Evolutionary conservation across 1,284 basidiomycete genomes (phyloP).

Genomic region (Microbotryum silenes-acaulis): DNA sequence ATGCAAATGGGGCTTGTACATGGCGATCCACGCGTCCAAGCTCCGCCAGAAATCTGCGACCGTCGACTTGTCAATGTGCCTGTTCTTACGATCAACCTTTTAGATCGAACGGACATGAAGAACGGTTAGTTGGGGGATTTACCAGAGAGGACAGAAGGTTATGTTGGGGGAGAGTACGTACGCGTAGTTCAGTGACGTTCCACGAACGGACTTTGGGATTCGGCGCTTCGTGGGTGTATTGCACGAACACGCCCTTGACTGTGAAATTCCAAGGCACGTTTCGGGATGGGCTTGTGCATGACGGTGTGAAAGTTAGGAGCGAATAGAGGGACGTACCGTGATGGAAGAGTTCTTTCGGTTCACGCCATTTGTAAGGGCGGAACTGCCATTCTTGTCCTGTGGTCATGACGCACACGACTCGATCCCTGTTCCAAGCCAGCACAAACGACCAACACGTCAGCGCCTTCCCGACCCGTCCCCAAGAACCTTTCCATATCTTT

Average conservation of each 20-base stretch:
- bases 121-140: background rate
- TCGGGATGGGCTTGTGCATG: constrained; percentile 3
- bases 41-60: constrained; percentile 93
- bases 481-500: background rate
- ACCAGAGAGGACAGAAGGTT: background rate
- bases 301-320: background rate
- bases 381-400: constrained; percentile 98
- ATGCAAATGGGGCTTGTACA: constrained; percentile 54
- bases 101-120: background rate
- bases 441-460: too few relatives aligned
- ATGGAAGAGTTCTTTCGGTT: constrained; percentile 83
- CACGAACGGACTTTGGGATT: constrained; percentile 86
- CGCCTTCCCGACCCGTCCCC: too few relatives aligned
- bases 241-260: constrained; percentile 90
- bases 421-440: constrained; percentile 49
- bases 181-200: constrained; percentile 92
- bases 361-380: constrained; percentile 88
- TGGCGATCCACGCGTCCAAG: constrained; percentile 72
- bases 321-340: constrained; percentile 55
- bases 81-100: constrained; percentile 76
- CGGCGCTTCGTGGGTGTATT: constrained; percentile 83
- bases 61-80: constrained; percentile 91
- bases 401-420: constrained; percentile 93
- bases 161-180: constrained; percentile 39
- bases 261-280: background rate